Evolutionary conservation across 1,284 basidiomycete genomes (phyloP), one percentile per base, ranked within the genome.

Genomic region (Fomitiporia mediterranea): DNA sequence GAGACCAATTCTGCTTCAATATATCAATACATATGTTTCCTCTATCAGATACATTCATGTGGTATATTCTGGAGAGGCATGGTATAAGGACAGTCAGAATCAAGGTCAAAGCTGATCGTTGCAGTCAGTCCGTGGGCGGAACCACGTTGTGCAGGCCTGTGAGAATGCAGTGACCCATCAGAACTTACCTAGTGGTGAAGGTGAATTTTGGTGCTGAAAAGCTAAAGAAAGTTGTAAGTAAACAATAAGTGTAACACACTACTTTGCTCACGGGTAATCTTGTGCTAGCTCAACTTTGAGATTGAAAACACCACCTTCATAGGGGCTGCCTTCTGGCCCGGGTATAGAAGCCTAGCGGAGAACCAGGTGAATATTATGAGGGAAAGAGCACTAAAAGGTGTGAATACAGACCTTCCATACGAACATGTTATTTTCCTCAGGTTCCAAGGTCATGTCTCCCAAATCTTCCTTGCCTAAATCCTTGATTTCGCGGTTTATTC

Each of bases 1-100:
- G 92, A 0, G 91, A 93, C 93, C 92, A 95, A 63, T 90, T 89
- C 64, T 83, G 80, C 72, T 95, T 94, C 59, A 94, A 78, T 47
- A 94, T 89, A 70, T 94, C 85, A 61, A 87, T 86, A 65, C 86
- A 89, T 51, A 89, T 82, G 61, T 75, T 77, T 43, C 86, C 86
- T 50, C 80, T 79, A 52, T 88, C 84, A 55, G 86, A 86, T 56
- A 95, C 90, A 67, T 95, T 95, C 87, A 94, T 94, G 66, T 95
- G 92, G 67, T 94, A 94, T 68, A 94, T 91, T 66, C 89, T 91
- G 42, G 21, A 19, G 21, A 21, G 25, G 4, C 42, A 17, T 15
- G n/a, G 17, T 3, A 40, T 40, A 21, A 8, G 2, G 17, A 9
- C 7, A 21, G 17, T 43, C 17, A 21, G 40, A 4, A 46, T 30